Base-by-base conservation (phyloP, 345 rosid species). In the Aurinia saxatilis region DNA sequence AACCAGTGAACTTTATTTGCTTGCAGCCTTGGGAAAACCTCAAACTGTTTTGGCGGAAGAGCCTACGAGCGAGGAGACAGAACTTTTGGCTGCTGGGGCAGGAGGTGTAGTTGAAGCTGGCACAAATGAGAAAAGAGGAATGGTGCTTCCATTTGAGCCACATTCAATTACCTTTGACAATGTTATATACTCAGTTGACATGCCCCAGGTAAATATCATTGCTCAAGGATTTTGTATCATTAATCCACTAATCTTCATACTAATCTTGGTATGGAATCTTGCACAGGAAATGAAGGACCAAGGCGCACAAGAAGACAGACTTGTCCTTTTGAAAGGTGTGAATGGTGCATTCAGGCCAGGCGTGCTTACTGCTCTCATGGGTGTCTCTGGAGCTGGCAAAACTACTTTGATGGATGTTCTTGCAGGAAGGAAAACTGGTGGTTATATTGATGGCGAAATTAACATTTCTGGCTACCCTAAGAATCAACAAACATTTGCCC, bases 401-500 rank as follows among this genome's bases (percentile, higher is more conserved):
- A 86, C 96, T 12, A 88, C 96, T 61, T 40, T 86, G 57, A 84
- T 88, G 96, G 96, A 88, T 75, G 96, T 88, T 49, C 67, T 88
- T 17, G 93, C 96, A 25, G 96, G 96, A 50, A 78, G 96, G 63
- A 89, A 89, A 76, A 84, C 88, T 16, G 88, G 88, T 50, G 95
- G 96, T 31, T 84, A 81, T 55, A 78, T 86, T 6, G 87, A 82
- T 19, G 96, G 96, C 8, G 63, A 72, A 57, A 82, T 86, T 57
- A 76, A 65, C 27, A 67, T 88, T 57, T 88, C 96, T 2, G 96
- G 96, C 25, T 86, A 76, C 55, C 85, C 83, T 0, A 88, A 86
- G 75, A 86, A 81, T 17, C 93, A 88, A 79, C 82, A 84, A 71
- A 86, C 93, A 23, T 88, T 84, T 67, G 93, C 96, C 36, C 82